These are phyloP conservation scores for Eutrema yunnanense DNA, from an alignment of 345 rosid species.

Conservation along the genomic window DNA sequence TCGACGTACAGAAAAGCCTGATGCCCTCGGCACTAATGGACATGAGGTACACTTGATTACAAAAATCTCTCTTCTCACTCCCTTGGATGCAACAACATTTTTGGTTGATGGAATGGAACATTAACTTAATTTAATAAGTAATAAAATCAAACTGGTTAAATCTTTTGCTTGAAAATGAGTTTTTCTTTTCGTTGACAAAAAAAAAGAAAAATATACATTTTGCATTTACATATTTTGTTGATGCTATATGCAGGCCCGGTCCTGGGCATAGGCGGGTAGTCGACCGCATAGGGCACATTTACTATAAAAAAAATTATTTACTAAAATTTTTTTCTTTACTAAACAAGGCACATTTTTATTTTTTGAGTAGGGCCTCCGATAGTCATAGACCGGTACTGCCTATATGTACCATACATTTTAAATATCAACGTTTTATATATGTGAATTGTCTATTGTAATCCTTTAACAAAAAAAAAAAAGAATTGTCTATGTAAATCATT, in stretches of 20 bases:
- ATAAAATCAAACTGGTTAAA: neutral
- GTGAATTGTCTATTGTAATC: slow-evolving; percentile 4
- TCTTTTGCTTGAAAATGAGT: neutral
- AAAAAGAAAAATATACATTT: neutral
- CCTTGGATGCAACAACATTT: neutral
- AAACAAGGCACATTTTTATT: too few species aligned
- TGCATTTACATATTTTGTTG: neutral
- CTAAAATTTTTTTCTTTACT: too few species aligned
- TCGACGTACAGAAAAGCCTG: slow-evolving; percentile 59
- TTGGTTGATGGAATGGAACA: neutral
- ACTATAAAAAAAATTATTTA: too few species aligned
- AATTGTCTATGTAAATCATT: too few species aligned
- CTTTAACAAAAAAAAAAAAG: too few species aligned
- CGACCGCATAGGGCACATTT: too few species aligned
- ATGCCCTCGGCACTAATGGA: slow-evolving; percentile 66
- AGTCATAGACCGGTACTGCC: too few species aligned
- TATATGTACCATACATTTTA: too few species aligned
- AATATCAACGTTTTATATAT: neutral
- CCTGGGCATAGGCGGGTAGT: too few species aligned
- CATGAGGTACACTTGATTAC: slow-evolving; percentile 52
- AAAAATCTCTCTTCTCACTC: neutral
- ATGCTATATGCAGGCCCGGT: neutral
- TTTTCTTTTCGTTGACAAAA: neutral
- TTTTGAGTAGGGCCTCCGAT: too few species aligned
- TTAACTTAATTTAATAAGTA: neutral